These are phyloP conservation scores for Nothopassalora personata DNA, from an alignment of 2,329 filamentous ascomycete genomes.

Conservation along the genomic window DNA sequence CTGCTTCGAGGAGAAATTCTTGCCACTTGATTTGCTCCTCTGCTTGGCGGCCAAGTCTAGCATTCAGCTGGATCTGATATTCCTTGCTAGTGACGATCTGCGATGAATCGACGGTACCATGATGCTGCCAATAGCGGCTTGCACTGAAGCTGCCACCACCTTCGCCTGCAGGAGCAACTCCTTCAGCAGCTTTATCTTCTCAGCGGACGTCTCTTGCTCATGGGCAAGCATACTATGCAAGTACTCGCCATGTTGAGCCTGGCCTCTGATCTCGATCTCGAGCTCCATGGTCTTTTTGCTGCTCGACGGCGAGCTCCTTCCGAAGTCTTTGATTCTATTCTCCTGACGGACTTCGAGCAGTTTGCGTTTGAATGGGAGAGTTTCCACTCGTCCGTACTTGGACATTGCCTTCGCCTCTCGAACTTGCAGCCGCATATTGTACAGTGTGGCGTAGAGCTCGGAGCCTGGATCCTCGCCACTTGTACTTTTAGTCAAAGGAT, in stretches of 20 bases:
- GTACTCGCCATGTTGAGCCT: too few species aligned
- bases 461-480: background rate
- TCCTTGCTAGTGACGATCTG: background rate
- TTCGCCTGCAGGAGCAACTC: background rate
- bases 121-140: background rate
- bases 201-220: background rate
- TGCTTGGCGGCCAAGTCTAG: background rate
- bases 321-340: too few species aligned
- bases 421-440: background rate
- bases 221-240: too few species aligned
- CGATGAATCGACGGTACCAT: background rate
- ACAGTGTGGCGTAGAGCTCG: background rate
- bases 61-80: background rate
- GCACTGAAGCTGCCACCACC: background rate
- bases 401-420: background rate
- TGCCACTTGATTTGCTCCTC: background rate
- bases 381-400: background rate
- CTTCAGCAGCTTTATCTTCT: background rate
- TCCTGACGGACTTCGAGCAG: too few species aligned
- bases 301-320: too few species aligned
- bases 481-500: background rate
- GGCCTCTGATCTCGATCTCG: too few species aligned
- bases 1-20: too few species aligned
- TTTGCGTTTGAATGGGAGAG: too few species aligned
- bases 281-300: too few species aligned